Evolutionary conservation across 2,329 filamentous ascomycete genomes (phyloP).

Genomic region (Helicocarpus griseus): DNA sequence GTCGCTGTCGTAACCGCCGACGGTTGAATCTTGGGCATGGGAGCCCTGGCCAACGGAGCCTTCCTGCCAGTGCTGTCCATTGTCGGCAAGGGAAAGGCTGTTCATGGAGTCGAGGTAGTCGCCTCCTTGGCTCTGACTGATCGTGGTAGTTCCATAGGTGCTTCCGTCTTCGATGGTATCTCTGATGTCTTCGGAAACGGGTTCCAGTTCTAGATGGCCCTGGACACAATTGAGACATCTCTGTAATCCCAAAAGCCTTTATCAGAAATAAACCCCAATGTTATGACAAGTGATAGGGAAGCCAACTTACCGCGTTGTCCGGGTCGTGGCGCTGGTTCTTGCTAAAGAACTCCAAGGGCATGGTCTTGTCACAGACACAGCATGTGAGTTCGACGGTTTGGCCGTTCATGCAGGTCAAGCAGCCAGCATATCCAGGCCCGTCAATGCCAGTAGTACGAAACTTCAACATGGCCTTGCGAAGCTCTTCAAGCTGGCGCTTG

Average conservation of each 20-base stretch:
- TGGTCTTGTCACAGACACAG: slow-evolving; percentile 36
- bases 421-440: slow-evolving; percentile 25
- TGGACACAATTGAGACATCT: slow-evolving; percentile 34
- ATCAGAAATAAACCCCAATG: neutral
- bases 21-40: neutral
- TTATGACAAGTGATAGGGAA: neutral
- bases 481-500: slow-evolving; percentile 36
- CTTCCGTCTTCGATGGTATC: slow-evolving; percentile 16
- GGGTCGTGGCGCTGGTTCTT: slow-evolving; percentile 39
- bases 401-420: slow-evolving; percentile 35
- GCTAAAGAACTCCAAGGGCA: slow-evolving; percentile 40
- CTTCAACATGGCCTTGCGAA: slow-evolving; percentile 18
- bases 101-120: slow-evolving; percentile 1
- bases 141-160: neutral
- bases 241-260: slow-evolving; percentile 17
- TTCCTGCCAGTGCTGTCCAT: neutral
- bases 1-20: slow-evolving; percentile 2
- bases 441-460: slow-evolving; percentile 12
- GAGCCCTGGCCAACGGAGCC: neutral
- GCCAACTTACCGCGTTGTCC: slow-evolving; percentile 35
- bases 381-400: slow-evolving; percentile 41
- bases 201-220: slow-evolving; percentile 23
- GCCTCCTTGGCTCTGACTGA: slow-evolving; percentile 4
- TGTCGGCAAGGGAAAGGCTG: slow-evolving; percentile 2
- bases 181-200: slow-evolving; percentile 22